Evolutionary conservation across 768 basidiomycete species (phyloP), one percentile per base, ranked within the genome.

Genomic region (Lepiota subincarnata): DNA sequence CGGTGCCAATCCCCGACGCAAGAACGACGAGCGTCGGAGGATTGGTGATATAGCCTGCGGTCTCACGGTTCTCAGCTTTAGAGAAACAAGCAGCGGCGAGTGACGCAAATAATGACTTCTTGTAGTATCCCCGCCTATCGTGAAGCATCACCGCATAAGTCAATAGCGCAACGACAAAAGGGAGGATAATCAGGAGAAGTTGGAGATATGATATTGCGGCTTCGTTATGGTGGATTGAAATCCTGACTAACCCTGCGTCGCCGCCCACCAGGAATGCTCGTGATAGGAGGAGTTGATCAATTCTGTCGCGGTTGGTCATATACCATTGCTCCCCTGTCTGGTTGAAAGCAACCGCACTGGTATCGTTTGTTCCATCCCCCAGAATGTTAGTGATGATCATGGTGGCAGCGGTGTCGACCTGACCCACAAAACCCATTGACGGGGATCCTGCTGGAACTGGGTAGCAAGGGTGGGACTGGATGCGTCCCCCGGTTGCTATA

Each of bases 251-350:
- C 6, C 40, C 20, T 4, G 28, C 41, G 14, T 56, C 51, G 11
- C 62, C 62, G 3, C 60, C 58, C 7, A 62, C 46, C 36, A 62
- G 56, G n/a, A 63, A 42, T 2, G 50, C 55, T 4, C 60, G 55
- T 36, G 62, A 60, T 11, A 54, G 42, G 18, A 63, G 59, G 5
- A 58, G 48, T 10, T 56, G 41, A 19, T 63, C 59, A 13, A 62
- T 60, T 19, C 41, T 39, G 4, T 48, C 42, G 1, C 5, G 19
- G 19, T 55, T 51, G 10, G 49, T 40, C 11, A 31, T 34, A 18
- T 58, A 57, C 62, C 60, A 63, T 10, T 55, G 42, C 18, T 41
- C 6, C 14, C 60, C 60, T 2, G 46, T 50, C n/a, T 57, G 47
- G 31, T 61, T 54, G 2, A 63, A 37, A 13, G 60, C 55, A 18